These are phyloP conservation scores for Porphyra umbilicalis DNA, from an alignment of 31 red algal genomes.

Conservation along the genomic window DNA sequence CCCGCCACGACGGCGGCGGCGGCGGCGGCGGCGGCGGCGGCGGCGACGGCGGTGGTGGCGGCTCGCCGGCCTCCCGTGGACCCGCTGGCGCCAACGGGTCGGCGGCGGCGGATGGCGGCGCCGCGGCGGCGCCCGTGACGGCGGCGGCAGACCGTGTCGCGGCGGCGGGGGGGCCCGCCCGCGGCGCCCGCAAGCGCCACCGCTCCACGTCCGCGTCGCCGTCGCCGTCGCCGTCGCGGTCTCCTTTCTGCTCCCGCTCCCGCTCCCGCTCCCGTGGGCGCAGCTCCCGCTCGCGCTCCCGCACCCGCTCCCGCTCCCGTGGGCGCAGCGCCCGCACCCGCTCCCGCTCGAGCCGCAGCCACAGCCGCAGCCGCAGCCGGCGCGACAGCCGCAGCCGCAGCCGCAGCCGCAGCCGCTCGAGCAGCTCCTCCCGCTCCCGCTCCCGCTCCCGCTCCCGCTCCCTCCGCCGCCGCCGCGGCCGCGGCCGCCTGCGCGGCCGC, in stretches of 20 bases:
- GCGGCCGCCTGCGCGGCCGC: neutral
- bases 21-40: neutral
- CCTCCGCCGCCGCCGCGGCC: neutral
- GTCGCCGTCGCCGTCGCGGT: neutral
- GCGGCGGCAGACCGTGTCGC: neutral
- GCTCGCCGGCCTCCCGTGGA: neutral
- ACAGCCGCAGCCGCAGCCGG: neutral
- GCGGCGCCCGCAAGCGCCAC: neutral
- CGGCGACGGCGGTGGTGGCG: neutral
- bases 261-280: neutral
- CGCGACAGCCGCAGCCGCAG: neutral
- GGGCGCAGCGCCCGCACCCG: neutral
- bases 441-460: neutral
- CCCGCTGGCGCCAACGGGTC: neutral
- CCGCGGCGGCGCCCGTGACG: neutral
- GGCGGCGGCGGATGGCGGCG: neutral
- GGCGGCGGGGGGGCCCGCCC: too few species aligned
- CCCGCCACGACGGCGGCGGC: neutral
- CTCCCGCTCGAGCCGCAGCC: neutral
- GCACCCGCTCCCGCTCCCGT: neutral
- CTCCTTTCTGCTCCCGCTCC: neutral
- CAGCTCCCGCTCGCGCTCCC: neutral
- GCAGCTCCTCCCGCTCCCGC: neutral
- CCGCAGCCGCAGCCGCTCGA: neutral
- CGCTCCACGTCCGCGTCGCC: neutral